phyloP scores from a whole-genome alignment of 176 grass and related monocot species.

The Elaeis guineensis region DNA sequence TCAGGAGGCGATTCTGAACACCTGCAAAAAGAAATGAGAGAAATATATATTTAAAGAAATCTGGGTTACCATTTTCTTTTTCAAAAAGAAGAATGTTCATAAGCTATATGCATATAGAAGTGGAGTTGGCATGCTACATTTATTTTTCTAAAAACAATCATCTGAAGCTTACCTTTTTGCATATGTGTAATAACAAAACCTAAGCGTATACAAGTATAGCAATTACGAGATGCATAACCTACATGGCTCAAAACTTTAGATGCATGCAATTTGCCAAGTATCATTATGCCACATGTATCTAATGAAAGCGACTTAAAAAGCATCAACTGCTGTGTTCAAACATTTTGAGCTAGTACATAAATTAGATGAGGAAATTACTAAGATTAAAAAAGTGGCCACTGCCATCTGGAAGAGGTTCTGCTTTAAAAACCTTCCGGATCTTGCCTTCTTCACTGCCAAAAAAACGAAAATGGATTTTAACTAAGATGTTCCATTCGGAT shows the following conservation, averaged over 20 bases:
- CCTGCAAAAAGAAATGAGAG: constrained; percentile 27
- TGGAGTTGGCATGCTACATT: no score
- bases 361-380: constrained; percentile 36
- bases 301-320: not conserved
- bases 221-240: no score
- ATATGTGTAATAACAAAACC: no score
- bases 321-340: not conserved
- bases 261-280: not conserved
- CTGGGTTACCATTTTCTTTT: no score
- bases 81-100: no score
- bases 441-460: constrained; percentile 82
- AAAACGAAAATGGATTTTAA: not conserved
- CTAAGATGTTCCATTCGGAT: not conserved
- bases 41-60: not conserved
- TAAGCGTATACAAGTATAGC: no score
- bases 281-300: not conserved
- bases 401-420: constrained; percentile 93
- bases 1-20: constrained; percentile 79
- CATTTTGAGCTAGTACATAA: not conserved
- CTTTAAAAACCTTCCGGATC: constrained; percentile 77
- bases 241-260: not conserved
- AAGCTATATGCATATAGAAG: no score
- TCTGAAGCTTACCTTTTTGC: no score
- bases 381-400: constrained; percentile 96
- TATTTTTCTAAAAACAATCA: no score